A percentile compares a stretch with the other conserved stretches of the same genome.
phyloP scores from a whole-genome alignment of 768 basidiomycete genomes.

The Lactarius evosmus region DNA sequence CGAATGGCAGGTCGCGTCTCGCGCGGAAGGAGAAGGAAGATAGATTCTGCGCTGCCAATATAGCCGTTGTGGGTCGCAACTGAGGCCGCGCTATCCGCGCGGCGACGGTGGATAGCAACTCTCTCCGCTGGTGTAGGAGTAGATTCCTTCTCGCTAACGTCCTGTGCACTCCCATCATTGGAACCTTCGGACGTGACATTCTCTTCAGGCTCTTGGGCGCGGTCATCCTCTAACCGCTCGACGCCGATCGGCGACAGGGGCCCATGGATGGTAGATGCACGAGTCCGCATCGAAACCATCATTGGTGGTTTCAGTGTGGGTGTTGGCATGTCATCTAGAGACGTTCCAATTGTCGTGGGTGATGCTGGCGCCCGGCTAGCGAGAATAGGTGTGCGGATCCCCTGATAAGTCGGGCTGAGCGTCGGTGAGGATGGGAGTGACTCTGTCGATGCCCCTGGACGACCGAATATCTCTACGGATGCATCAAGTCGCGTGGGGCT shows the following conservation, averaged over 20 bases:
- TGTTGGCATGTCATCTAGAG: constrained; percentile 13
- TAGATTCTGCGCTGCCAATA: constrained; percentile 76
- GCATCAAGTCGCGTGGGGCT: constrained; percentile 59
- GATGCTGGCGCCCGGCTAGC: background rate
- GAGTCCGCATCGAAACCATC: constrained; percentile 9
- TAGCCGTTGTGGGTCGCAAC: constrained; percentile 65
- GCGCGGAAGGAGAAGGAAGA: constrained; percentile 92
- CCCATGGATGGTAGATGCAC: constrained; percentile 25
- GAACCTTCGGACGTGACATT: constrained; percentile 17
- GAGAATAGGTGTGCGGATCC: background rate
- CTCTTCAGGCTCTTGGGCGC: constrained; percentile 24
- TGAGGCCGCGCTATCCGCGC: constrained; percentile 36
- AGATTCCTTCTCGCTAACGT: constrained; percentile 14
- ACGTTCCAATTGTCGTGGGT: background rate
- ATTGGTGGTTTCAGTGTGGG: constrained; percentile 6
- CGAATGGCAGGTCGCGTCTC: constrained; percentile 88
- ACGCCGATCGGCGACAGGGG: constrained; percentile 10
- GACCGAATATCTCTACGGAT: constrained; percentile 70
- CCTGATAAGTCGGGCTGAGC: constrained; percentile 35
- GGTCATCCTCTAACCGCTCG: constrained; percentile 2
- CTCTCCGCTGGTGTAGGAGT: constrained; percentile 16
- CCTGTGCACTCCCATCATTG: background rate
- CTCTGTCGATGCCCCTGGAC: constrained; percentile 76
- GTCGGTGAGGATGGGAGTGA: constrained; percentile 45
- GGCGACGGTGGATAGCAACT: constrained; percentile 24